Base-by-base conservation (phyloP, 2,329 filamentous ascomycete species). In the Colletotrichum cuscutae region DNA sequence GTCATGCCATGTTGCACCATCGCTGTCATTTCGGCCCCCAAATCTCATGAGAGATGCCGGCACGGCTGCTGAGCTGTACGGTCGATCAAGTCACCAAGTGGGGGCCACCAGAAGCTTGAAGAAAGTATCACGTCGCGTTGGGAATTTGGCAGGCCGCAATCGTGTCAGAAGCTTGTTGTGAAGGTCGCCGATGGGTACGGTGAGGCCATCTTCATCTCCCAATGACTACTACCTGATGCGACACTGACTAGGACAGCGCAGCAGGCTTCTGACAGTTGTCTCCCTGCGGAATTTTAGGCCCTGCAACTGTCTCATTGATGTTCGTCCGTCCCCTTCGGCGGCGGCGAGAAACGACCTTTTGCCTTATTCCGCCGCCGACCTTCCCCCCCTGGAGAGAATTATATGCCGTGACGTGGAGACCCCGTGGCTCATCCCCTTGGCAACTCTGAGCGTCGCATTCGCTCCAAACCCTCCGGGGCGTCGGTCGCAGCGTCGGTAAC, bases 381-480 rank as follows among this genome's bases (percentile, higher is more conserved):
- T 15, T n/a, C 15, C 35, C 24, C 24, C 58, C 24, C 24, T 42
- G 12, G 22, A 4, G 22, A 26, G 24, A 15, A 7, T 13, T 26
- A 15, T 24, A 26, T 37, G 49, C 26, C 30, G 49, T 26, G 49
- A 68, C 65, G 65, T 63, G 58, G 58, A 54, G 56, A 61, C 30
- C 64, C 65, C 28, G 53, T 69, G 70, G 65, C 65, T 69, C 58
- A 59, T 64, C 35, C 49, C 49, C 70, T 69, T 69, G 66, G 32
- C 66, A 72, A 72, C 65, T 70, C 26, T 72, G 46, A 60, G 65
- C 53, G 70, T 72, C 60, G 66, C 60, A 70, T 60, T 70, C 65
- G 65, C 66, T 24, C 37, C 30, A 70, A 70, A 64, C 24, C 52
- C 42, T 69, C 52, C 59, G 62, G 32, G 30, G 30, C 35, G 5